Base-by-base conservation (phyloP, 2,329 filamentous ascomycete genomes). In the Rhynchosporium graminicola region DNA sequence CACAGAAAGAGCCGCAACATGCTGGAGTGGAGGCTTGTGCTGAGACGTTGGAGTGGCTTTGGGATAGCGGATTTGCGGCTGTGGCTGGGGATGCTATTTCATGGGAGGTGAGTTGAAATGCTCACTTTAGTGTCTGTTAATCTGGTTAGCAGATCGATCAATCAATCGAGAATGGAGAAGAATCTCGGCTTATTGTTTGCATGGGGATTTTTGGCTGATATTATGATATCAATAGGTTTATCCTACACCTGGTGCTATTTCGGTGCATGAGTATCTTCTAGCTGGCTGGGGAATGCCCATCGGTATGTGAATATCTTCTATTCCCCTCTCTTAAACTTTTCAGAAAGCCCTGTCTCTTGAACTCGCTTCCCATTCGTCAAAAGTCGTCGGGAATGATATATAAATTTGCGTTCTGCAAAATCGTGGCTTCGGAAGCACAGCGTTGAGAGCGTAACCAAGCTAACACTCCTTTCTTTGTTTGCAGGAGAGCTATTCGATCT, bases 231-330 rank as follows among this genome's bases (percentile, higher is more conserved):
- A 15, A 36, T 20, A 68, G 63, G 64, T 69, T 6, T 67, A 74
- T 71, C 75, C 76, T 6, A 76, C 76, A 8, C 74, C 76, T 61
- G 74, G 61, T 64, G 72, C 40, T 74, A 77, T 58, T 20, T 74
- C 76, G 59, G 69, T 80, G 69, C 79, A 82, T 61, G 80, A 81
- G 60, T 80, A 80, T 62, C 72, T 82, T 3, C 69, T 81, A 9
- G 77, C 79, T 3, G 79, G 79, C 10, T 83, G 80, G 79, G 80
- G 80, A 0, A 72, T 81, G 70, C 79, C 77, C 0, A 71, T 74
- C 13, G 67, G 68, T 67, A 31, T 20, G 65, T 63, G 5, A 13
- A 13, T 5, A 45, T 4, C 28, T 40, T 5, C 28, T 33, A 13
- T 13, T 20, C 12, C 33, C 29, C 46, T 46, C 6, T 26, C 33